These are phyloP conservation scores for Nymphaea thermarum DNA, from an alignment of 164 flowering plant genomes.

Conservation along the genomic window DNA sequence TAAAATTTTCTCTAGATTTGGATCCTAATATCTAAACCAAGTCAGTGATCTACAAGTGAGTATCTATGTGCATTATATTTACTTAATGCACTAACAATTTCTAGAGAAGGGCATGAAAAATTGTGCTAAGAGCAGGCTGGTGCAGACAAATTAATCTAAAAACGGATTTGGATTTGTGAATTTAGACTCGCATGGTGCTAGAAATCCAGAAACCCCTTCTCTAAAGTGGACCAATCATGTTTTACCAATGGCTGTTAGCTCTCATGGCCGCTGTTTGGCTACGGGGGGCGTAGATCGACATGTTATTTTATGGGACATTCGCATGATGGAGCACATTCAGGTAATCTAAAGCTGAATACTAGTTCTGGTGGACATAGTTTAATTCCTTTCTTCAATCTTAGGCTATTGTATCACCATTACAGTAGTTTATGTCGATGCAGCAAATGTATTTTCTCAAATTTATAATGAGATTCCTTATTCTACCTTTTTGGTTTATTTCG, in stretches of 20 bases:
- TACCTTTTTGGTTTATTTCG: slow-evolving; percentile 1
- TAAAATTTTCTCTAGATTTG: no score
- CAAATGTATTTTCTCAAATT: neutral
- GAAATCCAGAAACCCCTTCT: slow-evolving; percentile 53
- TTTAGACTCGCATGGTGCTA: slow-evolving; percentile 44
- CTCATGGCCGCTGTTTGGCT: slow-evolving; percentile 90
- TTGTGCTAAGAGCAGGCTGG: no score
- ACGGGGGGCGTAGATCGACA: slow-evolving; percentile 92
- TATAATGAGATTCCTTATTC: neutral
- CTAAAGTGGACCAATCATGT: slow-evolving; percentile 60
- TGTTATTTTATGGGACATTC: slow-evolving; percentile 92
- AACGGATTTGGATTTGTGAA: no score
- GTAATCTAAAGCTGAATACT: slow-evolving; percentile 17
- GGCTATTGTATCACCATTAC: no score
- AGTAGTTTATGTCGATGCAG: neutral
- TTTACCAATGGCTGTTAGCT: slow-evolving; percentile 65
- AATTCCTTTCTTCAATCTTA: neutral
- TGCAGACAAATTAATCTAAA: no score
- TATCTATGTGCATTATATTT: no score
- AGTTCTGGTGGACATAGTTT: neutral
- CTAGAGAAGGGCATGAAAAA: no score
- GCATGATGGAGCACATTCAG: slow-evolving; percentile 76
- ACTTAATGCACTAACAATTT: no score
- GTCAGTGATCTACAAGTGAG: no score
- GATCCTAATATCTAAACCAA: no score